phyloP scores from a whole-genome alignment of 2,329 filamentous ascomycete genomes.

The Apiospora rasikravindrae region DNA sequence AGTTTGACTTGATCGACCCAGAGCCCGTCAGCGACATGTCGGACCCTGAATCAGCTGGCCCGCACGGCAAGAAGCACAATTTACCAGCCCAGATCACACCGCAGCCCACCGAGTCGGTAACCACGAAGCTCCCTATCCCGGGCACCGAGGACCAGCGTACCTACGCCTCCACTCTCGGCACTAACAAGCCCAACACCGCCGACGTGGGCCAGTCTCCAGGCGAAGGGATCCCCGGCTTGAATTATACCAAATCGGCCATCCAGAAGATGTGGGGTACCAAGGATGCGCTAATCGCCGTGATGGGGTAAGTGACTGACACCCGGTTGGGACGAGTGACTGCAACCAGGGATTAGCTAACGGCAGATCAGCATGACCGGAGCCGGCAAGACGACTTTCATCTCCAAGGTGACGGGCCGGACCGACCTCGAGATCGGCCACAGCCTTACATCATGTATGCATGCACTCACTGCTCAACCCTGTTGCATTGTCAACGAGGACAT shows the following conservation, averaged over 20 bases:
- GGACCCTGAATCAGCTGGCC: not conserved
- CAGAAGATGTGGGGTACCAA: slow-evolving; percentile 19
- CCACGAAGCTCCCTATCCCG: not conserved
- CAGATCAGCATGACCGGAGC: slow-evolving; percentile 40
- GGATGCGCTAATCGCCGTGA: slow-evolving; percentile 18
- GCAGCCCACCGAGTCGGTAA: not conserved
- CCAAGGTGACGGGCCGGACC: slow-evolving; percentile 38
- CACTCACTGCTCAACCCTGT: not conserved
- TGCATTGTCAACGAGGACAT: not conserved
- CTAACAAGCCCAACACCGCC: slow-evolving; percentile 6
- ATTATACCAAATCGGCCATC: slow-evolving; percentile 9
- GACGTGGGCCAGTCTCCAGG: not conserved
- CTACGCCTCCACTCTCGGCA: not conserved
- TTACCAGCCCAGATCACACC: not conserved
- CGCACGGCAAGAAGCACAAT: not conserved
- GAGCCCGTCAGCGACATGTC: slow-evolving; percentile 18
- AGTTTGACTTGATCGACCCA: slow-evolving; percentile 17
- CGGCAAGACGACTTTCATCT: slow-evolving; percentile 45
- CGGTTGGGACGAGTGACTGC: not conserved
- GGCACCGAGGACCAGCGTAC: not conserved
- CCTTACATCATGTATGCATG: slow-evolving; percentile 38
- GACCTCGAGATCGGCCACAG: slow-evolving; percentile 41
- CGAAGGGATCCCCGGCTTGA: slow-evolving; percentile 11
- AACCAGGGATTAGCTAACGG: not conserved
- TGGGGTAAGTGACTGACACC: slow-evolving; percentile 3